Evolutionary conservation across 306 rosid genomes (phyloP), one percentile per base, ranked within the genome.

Genomic region (Vicia faba): DNA sequence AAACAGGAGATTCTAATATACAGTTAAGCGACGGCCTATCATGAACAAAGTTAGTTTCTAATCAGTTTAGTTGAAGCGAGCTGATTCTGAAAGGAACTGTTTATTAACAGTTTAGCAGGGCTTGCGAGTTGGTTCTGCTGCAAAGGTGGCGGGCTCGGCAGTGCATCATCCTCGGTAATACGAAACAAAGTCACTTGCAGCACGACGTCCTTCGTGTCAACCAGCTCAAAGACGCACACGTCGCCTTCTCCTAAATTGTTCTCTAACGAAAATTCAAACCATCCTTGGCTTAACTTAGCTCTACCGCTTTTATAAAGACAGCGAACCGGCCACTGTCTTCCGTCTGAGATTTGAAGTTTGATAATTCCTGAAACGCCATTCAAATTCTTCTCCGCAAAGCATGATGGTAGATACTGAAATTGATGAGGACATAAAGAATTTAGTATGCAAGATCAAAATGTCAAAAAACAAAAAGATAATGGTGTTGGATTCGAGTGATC

Each of bases 281-380:
- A 95, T 14, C 99, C 99, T 57, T 90, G 97, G 81, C 97, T 95
- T 72, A 95, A 75, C 84, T 95, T 95, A 8, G 99, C 96, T 75
- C 95, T 85, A 56, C 97, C 99, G 43, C 86, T 84, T 77, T 75
- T 85, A 62, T 87, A 88, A 76, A 95, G 96, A 78, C 99, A 95
- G 55, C 99, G 88, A 36, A 90, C 97, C 0, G 95, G 79, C 96
- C 96, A 95, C 78, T 95, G 96, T 81, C 79, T 85, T 61, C 88
- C 97, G 2, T 88, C 88, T 2, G 89, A 26, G 36, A 60, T 61
- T 79, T 95, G 97, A 78, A 95, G 99, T 80, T 95, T 95, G 51
- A 95, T 95, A 71, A 90, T 88, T 71, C 96, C 99, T 0, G 97
- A 86, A 81, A 90, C 92, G 28, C 86, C 99, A 64, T 78, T 85